phyloP scores from a whole-genome alignment of 1,139 yeast species.

The Taphrina communis region DNA sequence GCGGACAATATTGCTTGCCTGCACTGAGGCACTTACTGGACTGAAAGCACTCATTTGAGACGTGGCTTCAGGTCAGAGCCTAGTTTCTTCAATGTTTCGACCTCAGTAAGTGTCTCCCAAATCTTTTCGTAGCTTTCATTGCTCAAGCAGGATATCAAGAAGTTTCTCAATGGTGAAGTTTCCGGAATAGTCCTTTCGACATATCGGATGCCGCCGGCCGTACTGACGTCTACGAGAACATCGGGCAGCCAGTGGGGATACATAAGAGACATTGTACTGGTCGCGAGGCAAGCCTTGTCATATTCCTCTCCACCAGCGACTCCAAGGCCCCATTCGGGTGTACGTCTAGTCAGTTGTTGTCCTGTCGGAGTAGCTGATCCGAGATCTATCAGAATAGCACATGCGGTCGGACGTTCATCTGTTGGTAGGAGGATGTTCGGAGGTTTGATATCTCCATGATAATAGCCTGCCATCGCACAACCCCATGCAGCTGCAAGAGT shows the following conservation, averaged over 20 bases:
- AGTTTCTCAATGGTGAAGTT: background rate
- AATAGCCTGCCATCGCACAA: slow-evolving; percentile 16
- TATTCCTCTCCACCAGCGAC: slow-evolving; percentile 16
- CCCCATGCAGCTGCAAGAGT: slow-evolving; percentile 13
- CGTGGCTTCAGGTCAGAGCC: background rate
- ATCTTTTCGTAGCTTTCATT: background rate
- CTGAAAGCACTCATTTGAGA: background rate
- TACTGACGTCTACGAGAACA: slow-evolving; percentile 3
- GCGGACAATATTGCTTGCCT: no score
- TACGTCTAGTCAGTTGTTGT: slow-evolving; percentile 2
- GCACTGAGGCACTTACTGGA: background rate
- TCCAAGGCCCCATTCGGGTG: slow-evolving; percentile 20
- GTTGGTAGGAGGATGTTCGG: slow-evolving; percentile 13
- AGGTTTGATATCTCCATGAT: slow-evolving; percentile 22
- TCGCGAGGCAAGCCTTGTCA: slow-evolving; percentile 18
- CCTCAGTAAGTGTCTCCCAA: background rate
- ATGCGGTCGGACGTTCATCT: background rate
- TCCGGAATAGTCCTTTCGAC: slow-evolving; percentile 15
- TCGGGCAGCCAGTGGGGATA: slow-evolving; percentile 20
- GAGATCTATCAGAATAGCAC: slow-evolving; percentile 14
- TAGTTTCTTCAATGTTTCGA: background rate
- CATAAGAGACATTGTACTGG: slow-evolving; percentile 13
- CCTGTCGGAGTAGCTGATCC: slow-evolving; percentile 7
- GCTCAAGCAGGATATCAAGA: slow-evolving; percentile 5
- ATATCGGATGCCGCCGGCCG: slow-evolving; percentile 4